A percentile compares a stretch with the other conserved stretches of the same genome.
These are phyloP conservation scores for Yarrowia porcina DNA, from an alignment of 805 yeast genomes.

Conservation along the genomic window DNA sequence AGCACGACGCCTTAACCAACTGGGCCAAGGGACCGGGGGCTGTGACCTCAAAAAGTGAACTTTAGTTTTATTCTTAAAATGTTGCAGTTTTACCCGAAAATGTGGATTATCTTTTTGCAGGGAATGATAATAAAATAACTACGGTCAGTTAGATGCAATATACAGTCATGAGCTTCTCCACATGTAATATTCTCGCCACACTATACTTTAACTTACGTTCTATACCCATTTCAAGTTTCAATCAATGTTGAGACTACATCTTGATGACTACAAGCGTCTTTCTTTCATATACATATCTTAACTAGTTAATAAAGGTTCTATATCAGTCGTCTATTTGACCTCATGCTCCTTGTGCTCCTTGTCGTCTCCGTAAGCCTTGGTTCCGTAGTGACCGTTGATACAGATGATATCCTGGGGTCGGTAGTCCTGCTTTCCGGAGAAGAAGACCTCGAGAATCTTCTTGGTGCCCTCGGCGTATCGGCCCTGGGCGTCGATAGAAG, in stretches of 20 bases:
- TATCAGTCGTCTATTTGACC: not conserved
- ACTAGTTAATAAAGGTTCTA: not conserved
- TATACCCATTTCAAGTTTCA: no score
- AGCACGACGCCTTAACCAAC: slow-evolving; percentile 27
- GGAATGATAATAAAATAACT: no score
- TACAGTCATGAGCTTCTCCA: no score
- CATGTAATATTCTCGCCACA: no score
- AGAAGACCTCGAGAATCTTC: not conserved
- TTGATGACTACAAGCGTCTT: no score
- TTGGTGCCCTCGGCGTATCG: slow-evolving; percentile 7
- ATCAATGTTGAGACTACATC: no score
- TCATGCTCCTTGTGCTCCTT: slow-evolving; percentile 1
- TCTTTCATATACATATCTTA: not conserved
- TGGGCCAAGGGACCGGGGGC: slow-evolving; percentile 22
- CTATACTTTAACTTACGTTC: no score
- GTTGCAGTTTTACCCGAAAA: not conserved
- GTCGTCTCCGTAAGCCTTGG: not conserved
- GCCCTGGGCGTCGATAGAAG: not conserved
- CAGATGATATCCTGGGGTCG: slow-evolving; percentile 7
- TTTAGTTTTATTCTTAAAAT: not conserved
- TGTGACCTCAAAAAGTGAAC: not conserved
- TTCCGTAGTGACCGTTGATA: slow-evolving; percentile 4
- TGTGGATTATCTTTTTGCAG: no score
- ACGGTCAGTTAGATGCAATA: no score
- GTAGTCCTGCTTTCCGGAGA: slow-evolving; percentile 5